These are phyloP conservation scores for Brassica cretica DNA, from an alignment of 345 rosid genomes.

Conservation along the genomic window DNA sequence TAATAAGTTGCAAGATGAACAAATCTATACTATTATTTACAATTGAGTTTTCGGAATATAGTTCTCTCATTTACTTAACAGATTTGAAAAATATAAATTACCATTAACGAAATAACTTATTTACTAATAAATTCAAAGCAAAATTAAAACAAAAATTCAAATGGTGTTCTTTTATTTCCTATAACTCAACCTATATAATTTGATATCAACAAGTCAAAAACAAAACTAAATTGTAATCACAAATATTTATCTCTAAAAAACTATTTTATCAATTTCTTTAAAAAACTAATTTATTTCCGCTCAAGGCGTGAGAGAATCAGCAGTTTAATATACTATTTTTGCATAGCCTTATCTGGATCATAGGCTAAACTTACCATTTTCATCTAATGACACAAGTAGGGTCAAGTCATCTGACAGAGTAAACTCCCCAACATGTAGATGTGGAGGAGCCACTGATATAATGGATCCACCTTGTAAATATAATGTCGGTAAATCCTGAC, in stretches of 20 bases:
- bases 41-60: background rate
- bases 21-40: background rate
- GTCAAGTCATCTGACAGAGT: slow-evolving; percentile 68
- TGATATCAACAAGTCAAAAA: too few relatives aligned
- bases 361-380: slow-evolving; percentile 56
- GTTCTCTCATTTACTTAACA: background rate
- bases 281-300: background rate
- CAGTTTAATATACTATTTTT: background rate
- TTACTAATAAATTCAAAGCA: background rate
- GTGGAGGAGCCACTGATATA: slow-evolving; percentile 62
- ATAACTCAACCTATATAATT: too few relatives aligned
- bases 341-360: slow-evolving; percentile 9
- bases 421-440: slow-evolving; percentile 71
- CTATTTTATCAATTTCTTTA: too few relatives aligned
- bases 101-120: background rate
- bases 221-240: background rate
- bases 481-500: slow-evolving; percentile 80
- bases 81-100: background rate
- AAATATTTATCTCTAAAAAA: background rate
- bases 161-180: background rate
- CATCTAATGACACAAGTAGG: slow-evolving; percentile 75
- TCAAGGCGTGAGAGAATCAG: background rate
- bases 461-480: slow-evolving; percentile 90
- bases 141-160: background rate
- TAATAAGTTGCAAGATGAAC: background rate